Conservation (phyloP, 805 yeast genomes). For the Priceomyces castillae region DNA sequence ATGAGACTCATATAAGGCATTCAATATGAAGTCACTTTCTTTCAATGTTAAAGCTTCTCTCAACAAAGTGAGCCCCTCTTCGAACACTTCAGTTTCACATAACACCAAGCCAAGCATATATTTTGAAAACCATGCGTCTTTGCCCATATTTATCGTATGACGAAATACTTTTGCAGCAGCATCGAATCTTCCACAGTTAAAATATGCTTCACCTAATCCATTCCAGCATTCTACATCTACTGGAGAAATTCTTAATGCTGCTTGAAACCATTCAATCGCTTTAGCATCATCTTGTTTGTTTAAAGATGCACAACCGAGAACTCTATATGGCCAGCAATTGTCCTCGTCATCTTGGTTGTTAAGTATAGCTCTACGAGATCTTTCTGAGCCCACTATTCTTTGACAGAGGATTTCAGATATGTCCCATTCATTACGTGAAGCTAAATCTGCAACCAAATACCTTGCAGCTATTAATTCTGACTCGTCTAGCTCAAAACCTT, state of each 20-base stretch:
- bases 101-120: constrained; percentile 68
- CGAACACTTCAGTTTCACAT: constrained; percentile 63
- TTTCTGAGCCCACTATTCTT: constrained; percentile 62
- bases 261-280: constrained; percentile 88
- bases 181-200: constrained; percentile 77
- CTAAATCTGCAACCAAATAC: constrained; percentile 66
- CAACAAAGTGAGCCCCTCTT: constrained; percentile 53
- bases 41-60: constrained; percentile 33
- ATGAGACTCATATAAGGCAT: constrained; percentile 56
- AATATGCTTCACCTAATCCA: constrained; percentile 96
- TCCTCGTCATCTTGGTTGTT: constrained; percentile 28
- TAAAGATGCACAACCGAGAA: constrained; percentile 74
- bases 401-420: constrained; percentile 72
- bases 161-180: constrained; percentile 83
- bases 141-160: constrained; percentile 56
- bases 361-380: constrained; percentile 48
- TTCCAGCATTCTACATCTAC: constrained; percentile 81
- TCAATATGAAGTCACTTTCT: constrained; percentile 19
- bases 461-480: constrained; percentile 74
- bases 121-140: constrained; percentile 56
- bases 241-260: constrained; percentile 68
- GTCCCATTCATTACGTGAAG: constrained; percentile 74
- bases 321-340: constrained; percentile 83
- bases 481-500: constrained; percentile 84
- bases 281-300: constrained; percentile 68